phyloP scores from a whole-genome alignment of 768 basidiomycete species.

The Trametes punicea region DNA sequence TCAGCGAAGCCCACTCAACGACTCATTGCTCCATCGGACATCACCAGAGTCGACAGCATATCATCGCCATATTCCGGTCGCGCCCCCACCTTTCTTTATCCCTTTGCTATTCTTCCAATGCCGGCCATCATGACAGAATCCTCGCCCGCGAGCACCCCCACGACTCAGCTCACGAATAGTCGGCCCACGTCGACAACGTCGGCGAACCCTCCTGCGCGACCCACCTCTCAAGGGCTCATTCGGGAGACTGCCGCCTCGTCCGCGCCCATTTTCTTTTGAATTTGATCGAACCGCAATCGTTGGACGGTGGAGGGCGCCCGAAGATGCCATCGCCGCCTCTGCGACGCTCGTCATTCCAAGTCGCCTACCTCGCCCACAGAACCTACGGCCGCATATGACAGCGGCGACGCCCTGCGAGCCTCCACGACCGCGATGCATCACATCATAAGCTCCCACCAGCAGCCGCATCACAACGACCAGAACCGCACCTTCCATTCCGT shows the following conservation, averaged over 20 bases:
- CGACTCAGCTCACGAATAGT: constrained; percentile 7
- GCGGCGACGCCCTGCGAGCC: not conserved
- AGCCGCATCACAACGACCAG: not conserved
- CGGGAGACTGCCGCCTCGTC: constrained; percentile 19
- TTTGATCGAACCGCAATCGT: not conserved
- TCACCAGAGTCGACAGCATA: not conserved
- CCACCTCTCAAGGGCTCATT: constrained; percentile 13
- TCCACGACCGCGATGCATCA: not conserved
- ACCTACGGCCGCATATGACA: not conserved
- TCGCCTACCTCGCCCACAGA: too few species aligned
- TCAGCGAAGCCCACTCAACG: not conserved
- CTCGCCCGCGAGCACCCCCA: not conserved
- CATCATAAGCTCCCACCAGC: not conserved
- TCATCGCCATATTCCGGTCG: not conserved
- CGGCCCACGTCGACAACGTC: constrained; percentile 4
- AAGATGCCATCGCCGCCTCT: not conserved
- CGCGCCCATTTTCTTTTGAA: constrained; percentile 24
- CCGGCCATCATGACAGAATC: constrained; percentile 8
- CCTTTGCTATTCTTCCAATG: not conserved
- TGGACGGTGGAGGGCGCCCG: not conserved
- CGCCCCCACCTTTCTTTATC: not conserved
- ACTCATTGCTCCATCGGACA: not conserved
- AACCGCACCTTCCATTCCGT: not conserved
- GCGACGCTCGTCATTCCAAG: not conserved
- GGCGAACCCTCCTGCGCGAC: constrained; percentile 3